Evolutionary conservation across 225 moss, liverwort and hornwort genomes (phyloP).

Genomic region (Lunularia cruciata): DNA sequence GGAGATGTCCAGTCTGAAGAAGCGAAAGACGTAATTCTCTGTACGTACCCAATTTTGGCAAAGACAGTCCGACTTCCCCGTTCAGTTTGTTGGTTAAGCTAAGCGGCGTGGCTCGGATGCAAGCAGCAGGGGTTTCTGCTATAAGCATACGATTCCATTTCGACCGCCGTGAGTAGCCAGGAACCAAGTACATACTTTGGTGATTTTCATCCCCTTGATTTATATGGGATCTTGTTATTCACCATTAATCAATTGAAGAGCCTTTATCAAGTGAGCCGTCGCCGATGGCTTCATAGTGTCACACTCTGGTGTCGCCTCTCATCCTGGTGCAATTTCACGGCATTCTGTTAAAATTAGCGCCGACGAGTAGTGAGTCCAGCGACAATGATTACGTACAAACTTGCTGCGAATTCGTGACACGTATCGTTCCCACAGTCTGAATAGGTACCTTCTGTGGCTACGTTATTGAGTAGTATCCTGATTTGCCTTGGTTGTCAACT

Average conservation of each 20-base stretch:
- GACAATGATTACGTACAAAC: no score
- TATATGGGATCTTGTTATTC: not conserved
- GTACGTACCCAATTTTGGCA: conserved; percentile 2
- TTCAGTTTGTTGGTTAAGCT: conserved; percentile 5
- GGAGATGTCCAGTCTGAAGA: conserved; percentile 69
- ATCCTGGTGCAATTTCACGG: no score
- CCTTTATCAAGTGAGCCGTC: conserved; percentile 5
- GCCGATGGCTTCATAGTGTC: no score
- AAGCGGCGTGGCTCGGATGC: not conserved
- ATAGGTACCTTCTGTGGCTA: no score
- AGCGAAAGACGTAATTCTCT: conserved; percentile 50
- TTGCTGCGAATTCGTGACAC: no score
- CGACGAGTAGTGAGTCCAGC: no score
- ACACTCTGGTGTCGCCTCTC: no score
- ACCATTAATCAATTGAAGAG: not conserved
- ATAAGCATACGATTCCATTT: not conserved
- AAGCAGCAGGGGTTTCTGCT: conserved; percentile 9
- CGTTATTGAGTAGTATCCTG: no score
- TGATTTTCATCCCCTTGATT: not conserved
- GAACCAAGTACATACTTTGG: not conserved
- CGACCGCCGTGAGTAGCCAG: not conserved
- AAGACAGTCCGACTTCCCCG: no score
- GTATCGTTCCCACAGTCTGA: no score
- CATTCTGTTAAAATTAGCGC: no score
- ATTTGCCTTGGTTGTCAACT: no score